phyloP scores from a whole-genome alignment of 768 basidiomycete species.

The Tulasnella sp. region DNA sequence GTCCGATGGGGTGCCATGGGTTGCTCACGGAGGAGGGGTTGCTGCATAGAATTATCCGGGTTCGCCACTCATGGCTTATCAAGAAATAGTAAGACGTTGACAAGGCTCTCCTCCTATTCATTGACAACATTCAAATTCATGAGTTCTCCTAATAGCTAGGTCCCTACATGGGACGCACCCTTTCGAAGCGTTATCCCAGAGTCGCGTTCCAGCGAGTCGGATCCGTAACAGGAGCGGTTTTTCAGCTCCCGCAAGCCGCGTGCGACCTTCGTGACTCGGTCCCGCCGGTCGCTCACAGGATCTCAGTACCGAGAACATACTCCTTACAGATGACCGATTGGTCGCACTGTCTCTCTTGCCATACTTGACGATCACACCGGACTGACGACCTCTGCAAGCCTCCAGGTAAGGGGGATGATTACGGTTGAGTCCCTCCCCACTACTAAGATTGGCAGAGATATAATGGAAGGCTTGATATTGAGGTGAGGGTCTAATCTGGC shows the following conservation, averaged over 20 bases:
- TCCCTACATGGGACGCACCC: background rate
- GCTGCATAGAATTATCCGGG: too few relatives aligned
- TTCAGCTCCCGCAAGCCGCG: constrained; percentile 26
- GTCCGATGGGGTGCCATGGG: too few relatives aligned
- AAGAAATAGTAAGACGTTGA: too few relatives aligned
- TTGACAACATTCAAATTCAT: too few relatives aligned
- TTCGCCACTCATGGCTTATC: too few relatives aligned
- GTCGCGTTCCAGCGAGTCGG: too few relatives aligned
- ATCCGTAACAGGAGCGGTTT: too few relatives aligned
- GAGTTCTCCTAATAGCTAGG: too few relatives aligned
- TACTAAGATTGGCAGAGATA: background rate
- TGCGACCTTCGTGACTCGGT: constrained; percentile 29
- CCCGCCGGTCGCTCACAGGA: constrained; percentile 32
- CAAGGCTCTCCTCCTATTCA: too few relatives aligned
- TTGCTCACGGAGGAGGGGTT: too few relatives aligned
- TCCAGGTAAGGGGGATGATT: background rate
- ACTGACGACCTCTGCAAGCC: background rate
- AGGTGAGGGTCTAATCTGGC: background rate
- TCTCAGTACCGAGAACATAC: constrained; percentile 21
- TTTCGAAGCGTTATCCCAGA: too few relatives aligned
- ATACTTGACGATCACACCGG: background rate
- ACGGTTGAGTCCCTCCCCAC: background rate
- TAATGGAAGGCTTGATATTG: background rate
- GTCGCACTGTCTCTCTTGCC: background rate
- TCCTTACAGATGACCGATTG: background rate